Evolutionary conservation across 2,329 filamentous ascomycete genomes (phyloP).

Genomic region (Fusarium virguliforme): DNA sequence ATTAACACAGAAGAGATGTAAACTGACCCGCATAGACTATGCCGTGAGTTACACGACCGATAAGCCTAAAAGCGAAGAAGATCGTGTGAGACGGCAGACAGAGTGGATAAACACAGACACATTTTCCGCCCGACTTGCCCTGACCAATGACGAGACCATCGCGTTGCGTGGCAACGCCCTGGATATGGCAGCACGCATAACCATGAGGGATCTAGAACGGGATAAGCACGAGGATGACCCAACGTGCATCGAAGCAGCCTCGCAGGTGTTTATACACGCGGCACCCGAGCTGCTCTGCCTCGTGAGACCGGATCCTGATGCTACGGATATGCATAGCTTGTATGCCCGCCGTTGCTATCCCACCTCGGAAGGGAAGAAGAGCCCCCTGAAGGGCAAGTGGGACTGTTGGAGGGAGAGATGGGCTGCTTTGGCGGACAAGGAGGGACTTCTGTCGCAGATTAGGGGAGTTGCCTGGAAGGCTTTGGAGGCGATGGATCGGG

Average conservation of each 20-base stretch:
- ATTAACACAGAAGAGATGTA: background rate
- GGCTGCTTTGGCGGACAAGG: background rate
- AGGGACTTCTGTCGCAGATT: constrained; percentile 1
- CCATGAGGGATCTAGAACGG: constrained; percentile 1
- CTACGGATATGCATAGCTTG: background rate
- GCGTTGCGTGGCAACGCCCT: constrained; percentile 20
- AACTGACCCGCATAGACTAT: background rate
- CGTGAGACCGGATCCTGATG: background rate
- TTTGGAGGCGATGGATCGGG: constrained; percentile 16
- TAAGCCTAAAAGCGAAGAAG: background rate
- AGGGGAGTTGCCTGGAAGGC: constrained; percentile 8
- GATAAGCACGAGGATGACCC: background rate
- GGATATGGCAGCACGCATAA: constrained; percentile 11
- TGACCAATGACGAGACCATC: constrained; percentile 11
- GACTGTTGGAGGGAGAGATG: constrained; percentile 26
- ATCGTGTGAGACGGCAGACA: background rate
- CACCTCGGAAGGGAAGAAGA: background rate
- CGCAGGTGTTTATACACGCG: constrained; percentile 22
- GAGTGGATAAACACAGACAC: constrained; percentile 22
- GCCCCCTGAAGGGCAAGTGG: constrained; percentile 5
- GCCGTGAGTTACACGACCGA: background rate
- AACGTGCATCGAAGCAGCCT: constrained; percentile 18
- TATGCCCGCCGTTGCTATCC: no score
- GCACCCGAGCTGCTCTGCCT: constrained; percentile 13
- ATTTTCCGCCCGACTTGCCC: constrained; percentile 20